These are phyloP conservation scores for Glycine tomentella DNA, from an alignment of 306 rosid genomes.

Conservation along the genomic window DNA sequence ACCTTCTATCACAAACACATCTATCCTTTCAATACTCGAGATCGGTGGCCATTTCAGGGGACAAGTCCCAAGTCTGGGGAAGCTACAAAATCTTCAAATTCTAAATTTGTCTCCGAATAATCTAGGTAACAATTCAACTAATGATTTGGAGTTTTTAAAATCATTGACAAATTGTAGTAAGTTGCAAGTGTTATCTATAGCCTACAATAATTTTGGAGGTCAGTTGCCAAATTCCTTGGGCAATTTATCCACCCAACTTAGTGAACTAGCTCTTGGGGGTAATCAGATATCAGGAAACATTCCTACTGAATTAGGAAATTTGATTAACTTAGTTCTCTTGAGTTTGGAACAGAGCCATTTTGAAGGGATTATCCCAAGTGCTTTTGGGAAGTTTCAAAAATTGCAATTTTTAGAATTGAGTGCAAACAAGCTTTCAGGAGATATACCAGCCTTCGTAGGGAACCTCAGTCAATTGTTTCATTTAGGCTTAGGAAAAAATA, in stretches of 20 bases:
- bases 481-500: background rate
- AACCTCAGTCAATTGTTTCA: background rate
- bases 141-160: background rate
- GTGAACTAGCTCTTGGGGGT: background rate
- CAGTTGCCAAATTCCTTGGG: background rate
- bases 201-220: background rate
- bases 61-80: background rate
- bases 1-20: background rate
- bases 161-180: background rate
- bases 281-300: background rate
- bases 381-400: background rate
- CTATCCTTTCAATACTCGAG: background rate
- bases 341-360: background rate
- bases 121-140: background rate
- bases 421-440: conserved; percentile 37
- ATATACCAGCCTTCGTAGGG: background rate
- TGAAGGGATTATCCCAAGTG: background rate
- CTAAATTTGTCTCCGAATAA: background rate
- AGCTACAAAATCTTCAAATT: background rate
- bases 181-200: background rate
- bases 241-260: background rate
- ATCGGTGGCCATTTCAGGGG: background rate
- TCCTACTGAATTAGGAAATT: background rate
- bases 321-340: background rate
- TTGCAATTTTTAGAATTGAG: background rate